Conservation (phyloP, 805 yeast genomes). For the Monosporozyma yasuniensis region DNA sequence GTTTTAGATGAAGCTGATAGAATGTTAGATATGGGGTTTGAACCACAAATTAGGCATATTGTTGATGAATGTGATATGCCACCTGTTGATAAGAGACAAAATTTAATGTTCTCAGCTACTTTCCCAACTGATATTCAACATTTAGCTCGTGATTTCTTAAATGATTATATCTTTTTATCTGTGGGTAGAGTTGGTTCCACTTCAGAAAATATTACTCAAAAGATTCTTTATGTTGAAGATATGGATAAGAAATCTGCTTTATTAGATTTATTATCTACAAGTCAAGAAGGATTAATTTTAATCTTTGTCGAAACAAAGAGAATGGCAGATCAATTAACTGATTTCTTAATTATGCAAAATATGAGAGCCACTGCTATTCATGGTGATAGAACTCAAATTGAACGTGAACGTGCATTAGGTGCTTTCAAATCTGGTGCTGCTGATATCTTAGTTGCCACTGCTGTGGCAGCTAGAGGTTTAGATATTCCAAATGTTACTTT, state of each 20-base stretch:
- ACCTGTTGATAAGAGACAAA: slow-evolving; percentile 76
- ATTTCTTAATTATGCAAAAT: slow-evolving; percentile 73
- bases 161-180: slow-evolving; percentile 87
- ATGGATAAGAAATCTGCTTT: slow-evolving; percentile 83
- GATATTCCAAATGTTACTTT: slow-evolving; percentile 98
- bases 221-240: slow-evolving; percentile 81
- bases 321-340: slow-evolving; percentile 92
- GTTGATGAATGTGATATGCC: slow-evolving; percentile 98
- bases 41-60: slow-evolving; percentile 96
- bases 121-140: slow-evolving; percentile 95
- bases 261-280: slow-evolving; percentile 73
- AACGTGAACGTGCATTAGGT: slow-evolving; percentile 93
- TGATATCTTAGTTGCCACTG: slow-evolving; percentile 94
- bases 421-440: slow-evolving; percentile 85
- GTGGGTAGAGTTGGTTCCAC: slow-evolving; percentile 99
- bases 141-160: slow-evolving; percentile 92
- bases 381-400: slow-evolving; percentile 95
- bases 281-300: slow-evolving; percentile 75
- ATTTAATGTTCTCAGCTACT: slow-evolving; percentile 96
- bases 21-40: slow-evolving; percentile 99
- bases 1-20: slow-evolving; percentile 98
- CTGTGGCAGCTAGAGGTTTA: slow-evolving; percentile 99
- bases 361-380: slow-evolving; percentile 97
- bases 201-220: slow-evolving; percentile 94
- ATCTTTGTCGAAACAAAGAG: slow-evolving; percentile 96